Conservation (phyloP, 495 filamentous ascomycete genomes). For the Xylaria venustula region DNA sequence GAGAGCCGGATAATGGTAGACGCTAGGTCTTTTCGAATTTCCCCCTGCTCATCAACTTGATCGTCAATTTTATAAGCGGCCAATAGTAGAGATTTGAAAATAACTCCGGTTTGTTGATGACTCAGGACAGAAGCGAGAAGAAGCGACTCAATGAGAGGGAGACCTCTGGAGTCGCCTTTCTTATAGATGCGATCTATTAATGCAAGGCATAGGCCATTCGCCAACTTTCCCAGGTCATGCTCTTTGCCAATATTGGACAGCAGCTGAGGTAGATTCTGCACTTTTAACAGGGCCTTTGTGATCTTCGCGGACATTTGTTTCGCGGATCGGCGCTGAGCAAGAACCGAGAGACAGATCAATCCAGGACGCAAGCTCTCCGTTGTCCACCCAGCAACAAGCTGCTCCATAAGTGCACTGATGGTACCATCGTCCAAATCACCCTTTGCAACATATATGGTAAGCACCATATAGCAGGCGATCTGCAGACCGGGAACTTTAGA, state of each 20-base stretch:
- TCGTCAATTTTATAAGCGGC: conserved; percentile 54
- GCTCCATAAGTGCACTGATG: conserved; percentile 79
- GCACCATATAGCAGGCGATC: conserved; percentile 85
- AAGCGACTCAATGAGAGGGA: conserved; percentile 58
- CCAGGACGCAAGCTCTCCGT: conserved; percentile 66
- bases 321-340: conserved; percentile 69
- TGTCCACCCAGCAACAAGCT: conserved; percentile 72
- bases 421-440: conserved; percentile 70
- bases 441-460: conserved; percentile 80
- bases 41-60: conserved; percentile 42
- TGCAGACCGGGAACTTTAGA: conserved; percentile 71
- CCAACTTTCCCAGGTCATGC: conserved; percentile 68
- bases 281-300: conserved; percentile 64
- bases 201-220: conserved; percentile 68
- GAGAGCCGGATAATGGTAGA: conserved; percentile 61
- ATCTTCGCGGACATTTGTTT: conserved; percentile 69
- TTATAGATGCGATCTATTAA: conserved; percentile 63
- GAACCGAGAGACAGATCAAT: conserved; percentile 74
- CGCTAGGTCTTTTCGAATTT: conserved; percentile 61
- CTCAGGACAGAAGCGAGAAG: conserved; percentile 61
- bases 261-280: conserved; percentile 55
- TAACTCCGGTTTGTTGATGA: conserved; percentile 57
- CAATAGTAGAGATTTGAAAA: conserved; percentile 62
- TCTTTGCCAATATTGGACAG: conserved; percentile 61
- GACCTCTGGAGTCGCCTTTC: conserved; percentile 54